Base-by-base conservation (phyloP, 2,329 filamentous ascomycete species). In the Pseudocercospora vitis region DNA sequence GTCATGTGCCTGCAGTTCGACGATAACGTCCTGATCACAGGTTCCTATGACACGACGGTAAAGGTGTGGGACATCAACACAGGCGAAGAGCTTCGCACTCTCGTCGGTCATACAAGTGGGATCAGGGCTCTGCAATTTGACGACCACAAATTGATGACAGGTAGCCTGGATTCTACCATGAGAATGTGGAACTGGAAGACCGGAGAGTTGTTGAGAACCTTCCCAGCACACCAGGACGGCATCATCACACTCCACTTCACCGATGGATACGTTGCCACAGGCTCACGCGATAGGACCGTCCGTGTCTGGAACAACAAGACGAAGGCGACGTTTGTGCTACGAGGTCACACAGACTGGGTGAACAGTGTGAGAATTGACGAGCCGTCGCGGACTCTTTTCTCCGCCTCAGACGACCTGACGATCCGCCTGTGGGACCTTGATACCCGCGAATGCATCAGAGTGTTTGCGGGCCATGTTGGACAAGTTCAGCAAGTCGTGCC, bases 111-210 rank as follows among this genome's bases (percentile, higher is more conserved):
- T 65, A 87, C 84, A 1, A 84, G 83, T 33, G 90, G 90, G 5
- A 89, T 99, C 56, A 83, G 94, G 33, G 89, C 91, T 51, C 78
- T 99, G 31, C 91, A 97, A 68, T 97, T 97, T 66, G 91, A 96
- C 65, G 89, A 95, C 61, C 86, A 83, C 51, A 95, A 95, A 66
- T 80, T 99, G 55, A 91, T 96, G 68, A 95, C 88, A 52, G 94
- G 91, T 48, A 91, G 89, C 67, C 79, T 96, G 52, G 94, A 97
- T 70, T 82, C 84, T 45, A 95, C 87, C 3, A 81, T 99, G 65
- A 91, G 89, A 69, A 84, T 99, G 28, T 99, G 94, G 94, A 95
- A 99, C 68, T 96, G 91, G 91, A 83, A 88, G 57, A 96, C 90
- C 0, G 94, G 94, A 42, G 83, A 90, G 64, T 91, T 89, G 63